Percentiles rank a stretch among this genome's conserved stretches.
phyloP scores from a whole-genome alignment of 257 asterid species.

The Primulina huaijiensis region DNA sequence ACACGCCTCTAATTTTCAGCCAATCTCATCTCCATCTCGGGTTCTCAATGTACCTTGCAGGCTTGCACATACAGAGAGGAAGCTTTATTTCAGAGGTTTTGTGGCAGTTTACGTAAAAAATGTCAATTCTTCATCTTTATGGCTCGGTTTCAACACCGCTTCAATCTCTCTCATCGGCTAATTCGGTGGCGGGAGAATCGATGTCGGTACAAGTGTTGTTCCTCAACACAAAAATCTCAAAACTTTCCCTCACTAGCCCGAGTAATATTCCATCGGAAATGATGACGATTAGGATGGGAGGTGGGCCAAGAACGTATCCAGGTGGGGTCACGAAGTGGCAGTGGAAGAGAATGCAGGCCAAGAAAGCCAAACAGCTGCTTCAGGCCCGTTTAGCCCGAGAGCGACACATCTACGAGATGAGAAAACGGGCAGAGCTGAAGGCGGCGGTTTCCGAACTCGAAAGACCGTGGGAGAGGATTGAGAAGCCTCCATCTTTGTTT shows the following conservation, averaged over 20 bases:
- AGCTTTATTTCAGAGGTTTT: neutral
- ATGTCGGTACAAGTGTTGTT: constrained; percentile 22
- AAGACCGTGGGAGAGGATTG: constrained; percentile 90
- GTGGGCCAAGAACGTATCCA: constrained; percentile 95
- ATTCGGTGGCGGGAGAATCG: constrained; percentile 33
- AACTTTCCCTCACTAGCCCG: constrained; percentile 36
- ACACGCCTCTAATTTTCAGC: neutral
- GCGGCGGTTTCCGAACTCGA: constrained; percentile 95
- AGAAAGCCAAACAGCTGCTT: constrained; percentile 79
- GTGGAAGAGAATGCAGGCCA: constrained; percentile 95
- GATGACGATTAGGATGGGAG: constrained; percentile 83
- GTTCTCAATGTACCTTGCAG: neutral
- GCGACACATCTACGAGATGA: constrained; percentile 89
- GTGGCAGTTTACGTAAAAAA: neutral
- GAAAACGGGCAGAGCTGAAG: constrained; percentile 91
- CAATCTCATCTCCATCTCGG: neutral
- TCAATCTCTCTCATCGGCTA: constrained; percentile 43
- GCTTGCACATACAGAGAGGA: neutral
- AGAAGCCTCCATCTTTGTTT: constrained; percentile 79
- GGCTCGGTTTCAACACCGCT: constrained; percentile 34
- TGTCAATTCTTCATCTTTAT: constrained; percentile 40
- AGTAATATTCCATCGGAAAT: constrained; percentile 28
- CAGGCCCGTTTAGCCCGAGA: constrained; percentile 85
- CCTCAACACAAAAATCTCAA: constrained; percentile 39
- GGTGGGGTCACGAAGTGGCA: constrained; percentile 99